Evolutionary conservation across 345 rosid species (phyloP), one percentile per base, ranked within the genome.

Genomic region (Anacardium occidentale): DNA sequence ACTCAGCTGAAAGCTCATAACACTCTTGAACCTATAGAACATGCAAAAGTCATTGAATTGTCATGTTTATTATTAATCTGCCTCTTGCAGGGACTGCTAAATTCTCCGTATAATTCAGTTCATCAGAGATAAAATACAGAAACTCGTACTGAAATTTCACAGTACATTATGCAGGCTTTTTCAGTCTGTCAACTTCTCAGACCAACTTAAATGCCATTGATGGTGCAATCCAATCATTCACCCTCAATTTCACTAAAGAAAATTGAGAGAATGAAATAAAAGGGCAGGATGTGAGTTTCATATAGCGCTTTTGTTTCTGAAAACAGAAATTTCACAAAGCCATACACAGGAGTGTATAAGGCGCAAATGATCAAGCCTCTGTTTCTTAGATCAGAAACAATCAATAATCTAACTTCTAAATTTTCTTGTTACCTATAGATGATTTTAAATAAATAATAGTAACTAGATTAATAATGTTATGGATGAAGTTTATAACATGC

Each of bases 1-100:
- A 94, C 78, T 90, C 98, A 11, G 97, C 98, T 0, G 98, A 88
- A 51, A 88, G 88, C 75, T 94, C 97, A 55, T 94, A 94, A 72
- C 97, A 94, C 18, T 92, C 98, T 90, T 94, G 97, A 70, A 94
- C 98, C 98, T 94, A n/a, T 12, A 69, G 7, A 60, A 22, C 55
- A 65, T 37, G 42, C 34, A 47, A 47, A 18, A 15, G 48, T 18
- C 45, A 48, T 48, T 58, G 9, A 18, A 48, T 2, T 10, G 10
- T 18, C 42, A n/a, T 42, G 51, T 53, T 26, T 18, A 40, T 13
- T 45, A 68, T 6, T 7, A 54, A 6, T 4, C 29, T 3, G 17
- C 32, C 62, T 25, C 4, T 11, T 25, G 14, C 17, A 58, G 25
- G 37, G 12, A 52, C 11, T 2, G 1, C 32, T 34, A 22, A 20